Percentiles rank a stretch among this genome's conserved stretches.
phyloP scores from a whole-genome alignment of 2,329 filamentous ascomycete species.

The Trichoderma koningiopsis region DNA sequence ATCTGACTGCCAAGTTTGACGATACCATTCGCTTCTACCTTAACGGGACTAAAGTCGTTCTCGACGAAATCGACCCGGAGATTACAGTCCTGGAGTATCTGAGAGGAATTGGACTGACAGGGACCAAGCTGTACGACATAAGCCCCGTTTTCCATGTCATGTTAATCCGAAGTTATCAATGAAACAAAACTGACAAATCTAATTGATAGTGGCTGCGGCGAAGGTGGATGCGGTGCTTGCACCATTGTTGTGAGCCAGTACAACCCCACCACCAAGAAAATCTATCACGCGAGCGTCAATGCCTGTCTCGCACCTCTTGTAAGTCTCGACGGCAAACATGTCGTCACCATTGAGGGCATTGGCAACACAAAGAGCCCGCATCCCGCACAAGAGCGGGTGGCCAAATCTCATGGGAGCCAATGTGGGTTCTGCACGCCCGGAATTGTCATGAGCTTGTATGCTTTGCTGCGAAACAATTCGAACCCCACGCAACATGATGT shows the following conservation, averaged over 20 bases:
- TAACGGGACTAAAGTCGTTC: slow-evolving; percentile 84
- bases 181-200: slow-evolving; percentile 18
- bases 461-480: slow-evolving; percentile 81
- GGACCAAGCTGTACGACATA: slow-evolving; percentile 85
- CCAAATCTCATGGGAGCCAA: slow-evolving; percentile 88
- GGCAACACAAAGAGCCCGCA: slow-evolving; percentile 85
- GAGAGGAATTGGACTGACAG: slow-evolving; percentile 87
- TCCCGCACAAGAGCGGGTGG: slow-evolving; percentile 86
- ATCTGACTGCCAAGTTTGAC: slow-evolving; percentile 74
- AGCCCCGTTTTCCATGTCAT: too few species aligned
- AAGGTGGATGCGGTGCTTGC: slow-evolving; percentile 95
- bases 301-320: slow-evolving; percentile 91
- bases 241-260: slow-evolving; percentile 93
- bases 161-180: too few species aligned
- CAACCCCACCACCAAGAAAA: slow-evolving; percentile 87
- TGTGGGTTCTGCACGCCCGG: slow-evolving; percentile 95
- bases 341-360: slow-evolving; percentile 96
- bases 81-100: slow-evolving; percentile 91
- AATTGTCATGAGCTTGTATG: slow-evolving; percentile 97
- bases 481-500: slow-evolving; percentile 78
- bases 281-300: slow-evolving; percentile 97
- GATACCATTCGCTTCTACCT: slow-evolving; percentile 91
- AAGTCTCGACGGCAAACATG: slow-evolving; percentile 95
- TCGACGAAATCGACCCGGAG: slow-evolving; percentile 89
- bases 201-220: slow-evolving; percentile 72